phyloP scores from a whole-genome alignment of 2,329 filamentous ascomycete genomes.

The Xylariaceae sp. region DNA sequence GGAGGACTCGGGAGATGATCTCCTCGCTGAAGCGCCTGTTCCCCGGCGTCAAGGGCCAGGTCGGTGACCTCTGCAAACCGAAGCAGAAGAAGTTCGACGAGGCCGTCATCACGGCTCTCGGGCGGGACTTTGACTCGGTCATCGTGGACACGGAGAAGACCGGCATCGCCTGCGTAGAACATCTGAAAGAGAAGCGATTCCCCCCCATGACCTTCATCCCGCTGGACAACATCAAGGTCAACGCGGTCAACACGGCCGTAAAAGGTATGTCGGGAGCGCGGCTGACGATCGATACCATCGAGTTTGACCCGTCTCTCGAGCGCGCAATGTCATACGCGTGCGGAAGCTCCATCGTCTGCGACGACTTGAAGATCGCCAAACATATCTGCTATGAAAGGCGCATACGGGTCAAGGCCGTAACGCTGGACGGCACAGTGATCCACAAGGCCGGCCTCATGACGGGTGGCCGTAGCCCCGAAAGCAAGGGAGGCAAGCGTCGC shows the following conservation, averaged over 20 bases:
- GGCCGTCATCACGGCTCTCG: slow-evolving; percentile 86
- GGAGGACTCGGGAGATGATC: slow-evolving; percentile 74
- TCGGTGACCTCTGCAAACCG: slow-evolving; percentile 87
- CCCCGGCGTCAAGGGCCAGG: slow-evolving; percentile 82
- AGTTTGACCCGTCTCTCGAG: slow-evolving; percentile 83
- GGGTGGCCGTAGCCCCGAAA: slow-evolving; percentile 75
- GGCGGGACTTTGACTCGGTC: slow-evolving; percentile 88
- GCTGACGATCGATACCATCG: slow-evolving; percentile 91
- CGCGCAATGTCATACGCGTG: slow-evolving; percentile 93
- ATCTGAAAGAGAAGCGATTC: slow-evolving; percentile 83
- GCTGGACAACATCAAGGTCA: slow-evolving; percentile 94
- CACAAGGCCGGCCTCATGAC: slow-evolving; percentile 97
- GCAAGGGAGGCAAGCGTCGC: slow-evolving; percentile 68
- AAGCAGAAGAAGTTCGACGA: slow-evolving; percentile 97
- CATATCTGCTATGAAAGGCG: slow-evolving; percentile 79
- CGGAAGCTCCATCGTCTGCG: slow-evolving; percentile 90
- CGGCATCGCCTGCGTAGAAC: slow-evolving; percentile 88
- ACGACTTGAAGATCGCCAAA: slow-evolving; percentile 79
- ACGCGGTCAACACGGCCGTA: slow-evolving; percentile 79
- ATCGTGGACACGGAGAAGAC: slow-evolving; percentile 94
- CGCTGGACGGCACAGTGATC: slow-evolving; percentile 90
- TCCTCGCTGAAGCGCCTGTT: slow-evolving; percentile 84
- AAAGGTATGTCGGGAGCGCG: slow-evolving; percentile 84
- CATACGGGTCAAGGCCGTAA: slow-evolving; percentile 90
- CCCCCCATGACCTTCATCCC: slow-evolving; percentile 92